Percentiles rank a stretch among this genome's conserved stretches.
Evolutionary conservation across 306 rosid species (phyloP).

Genomic region (Fragaria iinumae): DNA sequence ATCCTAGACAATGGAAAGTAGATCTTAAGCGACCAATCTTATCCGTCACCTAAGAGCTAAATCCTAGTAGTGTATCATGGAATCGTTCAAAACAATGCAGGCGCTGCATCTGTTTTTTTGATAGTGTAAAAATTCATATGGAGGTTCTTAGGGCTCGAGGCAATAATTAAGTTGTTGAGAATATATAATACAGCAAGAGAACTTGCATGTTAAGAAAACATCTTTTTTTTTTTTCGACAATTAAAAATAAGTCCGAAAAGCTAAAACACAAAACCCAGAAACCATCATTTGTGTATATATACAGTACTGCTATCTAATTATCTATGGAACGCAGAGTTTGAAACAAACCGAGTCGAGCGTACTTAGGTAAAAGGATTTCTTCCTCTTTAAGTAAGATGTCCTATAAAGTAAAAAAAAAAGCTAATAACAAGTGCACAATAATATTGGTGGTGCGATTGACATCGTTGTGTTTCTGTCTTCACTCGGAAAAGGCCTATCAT

Average conservation of each 20-base stretch:
- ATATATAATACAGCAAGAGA: not conserved
- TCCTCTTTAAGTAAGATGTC: not conserved
- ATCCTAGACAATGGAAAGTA: no score
- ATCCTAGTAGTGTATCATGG: no score
- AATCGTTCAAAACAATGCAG: no score
- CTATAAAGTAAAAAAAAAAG: not conserved
- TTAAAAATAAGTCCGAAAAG: no score
- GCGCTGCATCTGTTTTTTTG: no score
- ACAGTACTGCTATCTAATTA: not conserved
- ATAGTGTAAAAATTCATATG: not conserved
- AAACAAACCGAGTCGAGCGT: not conserved
- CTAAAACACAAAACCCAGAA: no score
- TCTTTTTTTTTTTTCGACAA: not conserved
- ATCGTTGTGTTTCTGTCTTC: constrained; percentile 26
- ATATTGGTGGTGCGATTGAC: constrained; percentile 17
- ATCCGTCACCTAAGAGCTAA: no score
- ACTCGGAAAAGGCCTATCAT: constrained; percentile 5
- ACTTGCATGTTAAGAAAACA: not conserved
- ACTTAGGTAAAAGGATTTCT: not conserved
- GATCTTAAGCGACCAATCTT: no score
- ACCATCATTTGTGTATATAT: no score
- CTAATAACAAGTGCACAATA: not conserved
- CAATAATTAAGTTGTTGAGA: no score
- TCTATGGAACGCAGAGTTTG: not conserved
- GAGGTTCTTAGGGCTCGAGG: not conserved